These are phyloP conservation scores for Leptodermis oblonga DNA, from an alignment of 257 asterid genomes.

Conservation along the genomic window DNA sequence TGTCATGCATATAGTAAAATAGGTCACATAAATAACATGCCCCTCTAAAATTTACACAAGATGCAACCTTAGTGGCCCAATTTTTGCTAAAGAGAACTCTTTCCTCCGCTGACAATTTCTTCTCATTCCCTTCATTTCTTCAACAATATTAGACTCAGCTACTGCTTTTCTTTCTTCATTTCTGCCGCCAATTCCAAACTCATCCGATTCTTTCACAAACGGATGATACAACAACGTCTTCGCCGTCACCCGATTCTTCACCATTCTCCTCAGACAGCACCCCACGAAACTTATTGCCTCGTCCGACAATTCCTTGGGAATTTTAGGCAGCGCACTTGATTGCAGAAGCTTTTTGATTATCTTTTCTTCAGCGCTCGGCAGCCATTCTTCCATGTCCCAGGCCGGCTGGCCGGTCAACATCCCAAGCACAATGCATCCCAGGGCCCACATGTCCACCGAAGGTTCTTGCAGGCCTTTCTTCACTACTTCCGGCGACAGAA, in stretches of 20 bases:
- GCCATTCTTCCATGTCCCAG: constrained; percentile 5
- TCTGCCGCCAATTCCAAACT: too few species aligned
- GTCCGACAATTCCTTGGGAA: constrained; percentile 18
- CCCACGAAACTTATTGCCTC: constrained; percentile 26
- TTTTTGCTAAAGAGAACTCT: too few species aligned
- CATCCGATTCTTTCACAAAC: constrained; percentile 16
- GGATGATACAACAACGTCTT: constrained; percentile 33
- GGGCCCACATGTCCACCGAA: constrained; percentile 14
- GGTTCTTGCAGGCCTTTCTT: constrained; percentile 9
- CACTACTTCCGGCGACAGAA: constrained; percentile 13
- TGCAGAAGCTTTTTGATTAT: constrained; percentile 6
- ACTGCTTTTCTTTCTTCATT: too few species aligned
- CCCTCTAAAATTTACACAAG: too few species aligned
- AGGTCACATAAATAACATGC: too few species aligned
- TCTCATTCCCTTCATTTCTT: too few species aligned
- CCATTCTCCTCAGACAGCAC: constrained; percentile 24
- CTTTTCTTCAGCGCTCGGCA: neutral
- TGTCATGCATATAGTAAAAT: too few species aligned
- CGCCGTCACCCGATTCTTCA: constrained; percentile 14
- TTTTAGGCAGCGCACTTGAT: neutral
- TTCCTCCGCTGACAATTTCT: too few species aligned
- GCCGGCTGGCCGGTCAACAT: constrained; percentile 19
- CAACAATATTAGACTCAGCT: too few species aligned
- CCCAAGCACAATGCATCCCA: constrained; percentile 20
- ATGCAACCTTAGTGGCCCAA: too few species aligned